Evolutionary conservation across 78 protist species (phyloP).

Genomic region (slime mould (Dictyostelium discoideum)): DNA sequence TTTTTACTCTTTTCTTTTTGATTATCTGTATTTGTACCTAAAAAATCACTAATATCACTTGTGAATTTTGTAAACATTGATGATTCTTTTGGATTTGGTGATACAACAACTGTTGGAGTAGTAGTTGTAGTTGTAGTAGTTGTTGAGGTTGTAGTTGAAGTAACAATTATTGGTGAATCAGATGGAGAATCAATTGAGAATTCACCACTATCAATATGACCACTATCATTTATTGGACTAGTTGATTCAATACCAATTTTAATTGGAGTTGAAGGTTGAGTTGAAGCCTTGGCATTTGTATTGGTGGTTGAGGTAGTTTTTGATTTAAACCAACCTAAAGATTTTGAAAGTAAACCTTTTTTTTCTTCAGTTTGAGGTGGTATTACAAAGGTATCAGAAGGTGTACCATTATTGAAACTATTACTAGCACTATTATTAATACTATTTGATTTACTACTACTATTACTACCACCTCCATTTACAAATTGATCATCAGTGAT

Average conservation of each 20-base stretch:
- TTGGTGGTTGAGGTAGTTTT: neutral
- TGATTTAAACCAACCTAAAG: constrained; percentile 57
- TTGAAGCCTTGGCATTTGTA: neutral
- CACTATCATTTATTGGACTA: neutral
- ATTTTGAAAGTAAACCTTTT: neutral
- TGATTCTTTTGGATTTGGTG: neutral
- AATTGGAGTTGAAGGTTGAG: constrained; percentile 1
- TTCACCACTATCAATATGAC: neutral
- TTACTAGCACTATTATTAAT: neutral
- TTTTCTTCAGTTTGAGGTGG: neutral
- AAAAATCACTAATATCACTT: constrained; percentile 20
- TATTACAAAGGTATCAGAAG: constrained; percentile 2
- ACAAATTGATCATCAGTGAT: neutral
- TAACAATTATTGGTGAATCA: neutral
- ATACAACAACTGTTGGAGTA: neutral
- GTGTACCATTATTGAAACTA: neutral
- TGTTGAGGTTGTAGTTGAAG: neutral
- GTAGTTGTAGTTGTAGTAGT: neutral
- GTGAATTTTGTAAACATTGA: neutral
- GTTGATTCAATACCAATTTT: neutral
- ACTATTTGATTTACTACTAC: neutral
- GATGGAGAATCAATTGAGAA: constrained; percentile 24
- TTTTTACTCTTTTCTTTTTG: neutral
- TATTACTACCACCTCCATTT: neutral
- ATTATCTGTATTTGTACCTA: neutral